phyloP scores from a whole-genome alignment of 2,329 filamentous ascomycete species.

The Pseudomassariella vexata region DNA sequence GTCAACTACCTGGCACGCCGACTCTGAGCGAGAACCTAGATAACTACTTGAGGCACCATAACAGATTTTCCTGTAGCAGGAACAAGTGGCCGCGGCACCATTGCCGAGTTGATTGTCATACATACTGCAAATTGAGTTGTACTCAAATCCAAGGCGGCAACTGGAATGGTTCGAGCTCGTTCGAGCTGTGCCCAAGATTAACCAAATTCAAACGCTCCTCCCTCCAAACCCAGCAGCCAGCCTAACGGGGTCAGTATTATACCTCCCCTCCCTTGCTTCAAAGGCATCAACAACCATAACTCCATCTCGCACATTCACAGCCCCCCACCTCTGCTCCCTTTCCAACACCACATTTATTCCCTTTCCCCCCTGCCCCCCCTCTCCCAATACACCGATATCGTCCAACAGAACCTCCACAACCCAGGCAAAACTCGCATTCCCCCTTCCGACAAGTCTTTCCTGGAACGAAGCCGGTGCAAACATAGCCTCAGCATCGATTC shows the following conservation, averaged over 20 bases:
- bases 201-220: slow-evolving; percentile 22
- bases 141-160: too few relatives aligned
- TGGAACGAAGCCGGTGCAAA: slow-evolving; percentile 11
- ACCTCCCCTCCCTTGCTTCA: slow-evolving; percentile 9
- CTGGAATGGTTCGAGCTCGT: too few relatives aligned
- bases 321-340: slow-evolving; percentile 50
- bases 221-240: slow-evolving; percentile 29
- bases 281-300: slow-evolving; percentile 35
- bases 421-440: slow-evolving; percentile 27
- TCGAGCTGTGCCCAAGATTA: too few relatives aligned
- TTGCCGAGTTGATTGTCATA: too few relatives aligned
- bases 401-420: slow-evolving; percentile 47
- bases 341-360: slow-evolving; percentile 13
- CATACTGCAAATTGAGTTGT: too few relatives aligned
- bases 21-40: too few relatives aligned
- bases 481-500: slow-evolving; percentile 31
- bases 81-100: too few relatives aligned
- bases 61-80: too few relatives aligned
- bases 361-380: slow-evolving; percentile 8
- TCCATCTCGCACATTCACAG: slow-evolving; percentile 34
- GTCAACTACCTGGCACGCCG: too few relatives aligned
- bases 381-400: slow-evolving; percentile 38
- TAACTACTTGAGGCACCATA: too few relatives aligned
- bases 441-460: slow-evolving; percentile 3
- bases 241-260: slow-evolving; percentile 14